phyloP scores from a whole-genome alignment of 371 early-diverging fungal genomes.

The Fennellomyces sp. region DNA sequence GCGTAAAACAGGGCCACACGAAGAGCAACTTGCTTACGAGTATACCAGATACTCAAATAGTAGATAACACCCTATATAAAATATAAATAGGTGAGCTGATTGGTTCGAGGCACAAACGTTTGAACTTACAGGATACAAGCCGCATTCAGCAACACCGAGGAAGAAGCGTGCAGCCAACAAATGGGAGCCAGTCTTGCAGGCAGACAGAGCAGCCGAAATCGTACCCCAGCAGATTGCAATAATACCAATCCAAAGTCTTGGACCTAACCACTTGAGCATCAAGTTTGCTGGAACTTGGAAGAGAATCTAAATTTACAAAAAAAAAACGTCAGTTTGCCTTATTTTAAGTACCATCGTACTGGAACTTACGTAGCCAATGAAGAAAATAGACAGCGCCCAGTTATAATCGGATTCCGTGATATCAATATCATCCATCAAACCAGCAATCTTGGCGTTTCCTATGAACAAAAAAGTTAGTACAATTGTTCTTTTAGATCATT shows the following conservation, averaged over 20 bases:
- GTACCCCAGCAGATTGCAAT: conserved; percentile 5
- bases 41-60: conserved; percentile 54
- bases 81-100: neutral
- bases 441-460: conserved; percentile 64
- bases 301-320: conserved; percentile 4
- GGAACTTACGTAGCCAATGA: conserved; percentile 59
- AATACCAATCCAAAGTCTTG: conserved; percentile 48
- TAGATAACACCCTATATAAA: conserved; percentile 36
- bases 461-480: neutral
- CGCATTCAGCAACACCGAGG: conserved; percentile 67
- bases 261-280: conserved; percentile 63
- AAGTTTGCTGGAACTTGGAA: conserved; percentile 66
- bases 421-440: conserved; percentile 40
- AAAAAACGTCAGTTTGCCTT: neutral
- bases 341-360: neutral
- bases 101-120: neutral
- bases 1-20: conserved; percentile 72
- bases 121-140: conserved; percentile 23
- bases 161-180: conserved; percentile 67
- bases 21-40: conserved; percentile 66
- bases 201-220: conserved; percentile 22
- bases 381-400: conserved; percentile 64
- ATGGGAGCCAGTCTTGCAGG: conserved; percentile 36
- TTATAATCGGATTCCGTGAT: conserved; percentile 53
- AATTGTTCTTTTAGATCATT: neutral